Conservation (phyloP, 2,329 filamentous ascomycete species). For the Chaetomium globosum region DNA sequence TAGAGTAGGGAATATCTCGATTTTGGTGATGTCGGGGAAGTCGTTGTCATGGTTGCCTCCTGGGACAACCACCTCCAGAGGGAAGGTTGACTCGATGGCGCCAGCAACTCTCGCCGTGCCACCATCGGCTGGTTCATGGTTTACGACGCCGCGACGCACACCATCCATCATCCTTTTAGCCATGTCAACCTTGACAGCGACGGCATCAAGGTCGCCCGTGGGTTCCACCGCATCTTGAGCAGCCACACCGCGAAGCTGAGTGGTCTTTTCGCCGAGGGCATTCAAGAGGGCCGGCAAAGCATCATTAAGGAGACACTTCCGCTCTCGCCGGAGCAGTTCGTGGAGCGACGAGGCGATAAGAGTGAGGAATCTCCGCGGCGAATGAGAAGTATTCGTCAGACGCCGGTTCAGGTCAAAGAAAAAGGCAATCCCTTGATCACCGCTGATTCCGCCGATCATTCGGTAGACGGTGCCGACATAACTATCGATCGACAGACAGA, state of each 20-base stretch:
- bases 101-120: background rate
- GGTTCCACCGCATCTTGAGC: background rate
- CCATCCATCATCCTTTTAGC: slow-evolving; percentile 20
- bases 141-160: background rate
- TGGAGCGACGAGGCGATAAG: slow-evolving; percentile 11
- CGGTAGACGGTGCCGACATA: slow-evolving; percentile 44
- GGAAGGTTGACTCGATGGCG: slow-evolving; percentile 39
- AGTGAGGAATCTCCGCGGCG: background rate
- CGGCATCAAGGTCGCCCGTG: background rate
- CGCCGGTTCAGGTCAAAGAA: slow-evolving; percentile 33
- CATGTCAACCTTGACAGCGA: background rate
- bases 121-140: background rate
- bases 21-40: slow-evolving; percentile 46
- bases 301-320: slow-evolving; percentile 23
- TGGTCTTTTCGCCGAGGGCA: background rate
- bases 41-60: slow-evolving; percentile 51
- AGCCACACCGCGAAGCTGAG: background rate
- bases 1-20: slow-evolving; percentile 50
- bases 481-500: slow-evolving; percentile 45
- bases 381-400: background rate
- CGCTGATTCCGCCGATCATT: slow-evolving; percentile 41
- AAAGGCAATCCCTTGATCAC: slow-evolving; percentile 40
- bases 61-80: slow-evolving; percentile 38
- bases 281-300: slow-evolving; percentile 12
- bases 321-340: slow-evolving; percentile 27